phyloP scores from a whole-genome alignment of 2,329 filamentous ascomycete species.

The Cladorrhinum sp. region DNA sequence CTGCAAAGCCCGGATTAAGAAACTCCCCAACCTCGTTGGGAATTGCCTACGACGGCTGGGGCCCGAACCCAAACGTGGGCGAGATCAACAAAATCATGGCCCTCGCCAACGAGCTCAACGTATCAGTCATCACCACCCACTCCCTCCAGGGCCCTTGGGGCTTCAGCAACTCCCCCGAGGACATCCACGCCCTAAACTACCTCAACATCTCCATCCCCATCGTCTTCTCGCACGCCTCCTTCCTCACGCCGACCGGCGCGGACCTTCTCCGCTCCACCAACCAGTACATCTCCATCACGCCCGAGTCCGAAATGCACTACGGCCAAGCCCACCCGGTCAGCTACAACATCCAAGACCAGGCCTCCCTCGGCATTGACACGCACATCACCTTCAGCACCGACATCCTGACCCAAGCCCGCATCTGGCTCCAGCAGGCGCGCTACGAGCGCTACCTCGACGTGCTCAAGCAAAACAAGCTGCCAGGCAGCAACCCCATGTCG shows the following conservation, averaged over 20 bases:
- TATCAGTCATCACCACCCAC: constrained; percentile 47
- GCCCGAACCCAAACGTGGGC: constrained; percentile 27
- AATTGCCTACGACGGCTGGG: constrained; percentile 42
- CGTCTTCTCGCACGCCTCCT: constrained; percentile 51
- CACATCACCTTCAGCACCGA: constrained; percentile 52
- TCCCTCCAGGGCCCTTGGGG: constrained; percentile 40
- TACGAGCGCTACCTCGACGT: constrained; percentile 38
- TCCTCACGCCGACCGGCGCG: constrained; percentile 39
- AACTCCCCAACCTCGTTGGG: constrained; percentile 36
- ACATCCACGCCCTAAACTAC: constrained; percentile 36
- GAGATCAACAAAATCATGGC: constrained; percentile 33
- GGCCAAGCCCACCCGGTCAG: constrained; percentile 49
- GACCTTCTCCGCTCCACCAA: constrained; percentile 46
- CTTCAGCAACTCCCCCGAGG: constrained; percentile 39
- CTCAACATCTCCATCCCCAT: constrained; percentile 46
- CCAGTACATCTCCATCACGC: constrained; percentile 55
- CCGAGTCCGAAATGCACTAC: constrained; percentile 58
- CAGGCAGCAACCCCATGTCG: constrained; percentile 49
- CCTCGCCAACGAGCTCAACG: constrained; percentile 37
- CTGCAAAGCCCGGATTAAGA: constrained; percentile 27
- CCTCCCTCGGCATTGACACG: constrained; percentile 52
- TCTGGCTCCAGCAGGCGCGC: constrained; percentile 51
- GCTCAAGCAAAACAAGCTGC: constrained; percentile 41
- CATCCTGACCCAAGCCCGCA: constrained; percentile 49
- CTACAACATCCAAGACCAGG: constrained; percentile 48